These are phyloP conservation scores for Deinandra increscens DNA, from an alignment of 129 eudicot genomes.

Conservation along the genomic window DNA sequence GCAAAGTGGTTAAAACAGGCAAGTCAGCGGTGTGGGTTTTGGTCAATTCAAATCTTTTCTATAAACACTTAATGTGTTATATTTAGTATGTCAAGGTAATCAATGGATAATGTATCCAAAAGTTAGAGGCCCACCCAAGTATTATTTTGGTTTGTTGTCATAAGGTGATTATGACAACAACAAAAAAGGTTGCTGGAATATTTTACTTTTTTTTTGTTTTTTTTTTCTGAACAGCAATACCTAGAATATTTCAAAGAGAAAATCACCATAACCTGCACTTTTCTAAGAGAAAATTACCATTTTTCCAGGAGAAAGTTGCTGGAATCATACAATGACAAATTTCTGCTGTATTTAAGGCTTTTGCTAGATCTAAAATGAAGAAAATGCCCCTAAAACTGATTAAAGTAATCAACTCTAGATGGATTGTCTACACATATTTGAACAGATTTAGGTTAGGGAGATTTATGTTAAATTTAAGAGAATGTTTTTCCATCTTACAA, in stretches of 20 bases:
- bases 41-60: not conserved
- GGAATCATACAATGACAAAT: not conserved
- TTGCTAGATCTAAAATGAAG: not conserved
- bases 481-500: not conserved
- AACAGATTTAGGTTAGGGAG: no score
- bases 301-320: not conserved
- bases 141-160: not conserved
- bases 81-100: not conserved
- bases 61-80: not conserved
- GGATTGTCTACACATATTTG: not conserved
- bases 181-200: not conserved
- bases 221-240: no score
- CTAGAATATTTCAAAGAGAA: no score
- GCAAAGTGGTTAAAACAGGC: not conserved
- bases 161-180: not conserved
- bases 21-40: no score
- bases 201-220: no score
- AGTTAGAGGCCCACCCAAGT: slow-evolving; percentile 1
- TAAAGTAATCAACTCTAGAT: no score
- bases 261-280: no score
- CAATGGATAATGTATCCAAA: not conserved
- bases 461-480: not conserved
- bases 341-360: not conserved
- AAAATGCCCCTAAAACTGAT: not conserved
- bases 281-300: no score